These are phyloP conservation scores for Arabis alpina DNA, from an alignment of 345 rosid genomes.

Conservation along the genomic window DNA sequence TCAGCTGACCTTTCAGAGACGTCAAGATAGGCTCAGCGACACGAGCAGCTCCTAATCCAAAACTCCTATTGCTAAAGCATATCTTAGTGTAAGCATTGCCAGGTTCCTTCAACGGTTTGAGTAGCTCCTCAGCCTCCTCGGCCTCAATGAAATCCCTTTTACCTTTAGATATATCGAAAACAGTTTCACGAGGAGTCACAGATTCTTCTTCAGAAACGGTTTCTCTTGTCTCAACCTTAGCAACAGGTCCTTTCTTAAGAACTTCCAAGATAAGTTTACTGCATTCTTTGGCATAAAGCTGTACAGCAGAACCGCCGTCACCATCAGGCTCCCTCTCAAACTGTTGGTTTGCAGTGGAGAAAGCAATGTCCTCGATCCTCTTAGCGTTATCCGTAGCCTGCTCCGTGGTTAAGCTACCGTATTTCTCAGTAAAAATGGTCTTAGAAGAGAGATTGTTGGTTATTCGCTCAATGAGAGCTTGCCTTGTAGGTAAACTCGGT, in stretches of 20 bases:
- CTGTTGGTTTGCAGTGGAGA: conserved; percentile 61
- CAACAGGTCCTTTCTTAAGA: conserved; percentile 68
- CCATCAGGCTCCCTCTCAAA: conserved; percentile 95
- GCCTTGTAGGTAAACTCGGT: conserved; percentile 73
- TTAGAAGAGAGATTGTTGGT: conserved; percentile 70
- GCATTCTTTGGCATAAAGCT: conserved; percentile 93
- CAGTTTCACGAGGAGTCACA: conserved; percentile 44
- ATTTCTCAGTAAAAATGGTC: conserved; percentile 82
- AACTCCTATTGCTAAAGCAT: conserved; percentile 94
- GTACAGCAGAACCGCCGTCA: conserved; percentile 92
- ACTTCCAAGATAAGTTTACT: conserved; percentile 82
- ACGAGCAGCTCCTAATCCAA: conserved; percentile 76
- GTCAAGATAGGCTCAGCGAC: conserved; percentile 77
- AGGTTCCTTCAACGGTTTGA: conserved; percentile 69
- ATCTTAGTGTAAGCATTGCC: conserved; percentile 77
- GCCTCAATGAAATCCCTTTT: conserved; percentile 73
- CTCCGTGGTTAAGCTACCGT: conserved; percentile 69
- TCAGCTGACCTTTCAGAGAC: conserved; percentile 73
- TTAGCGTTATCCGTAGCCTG: conserved; percentile 84
- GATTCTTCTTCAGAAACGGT: conserved; percentile 41
- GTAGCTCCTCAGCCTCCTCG: conserved; percentile 76
- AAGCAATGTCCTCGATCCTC: conserved; percentile 75
- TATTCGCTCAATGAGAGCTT: conserved; percentile 69
- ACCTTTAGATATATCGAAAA: conserved; percentile 83
- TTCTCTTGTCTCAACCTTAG: conserved; percentile 41